phyloP scores from a whole-genome alignment of 164 flowering plant species.

The Vitis amurensis region DNA sequence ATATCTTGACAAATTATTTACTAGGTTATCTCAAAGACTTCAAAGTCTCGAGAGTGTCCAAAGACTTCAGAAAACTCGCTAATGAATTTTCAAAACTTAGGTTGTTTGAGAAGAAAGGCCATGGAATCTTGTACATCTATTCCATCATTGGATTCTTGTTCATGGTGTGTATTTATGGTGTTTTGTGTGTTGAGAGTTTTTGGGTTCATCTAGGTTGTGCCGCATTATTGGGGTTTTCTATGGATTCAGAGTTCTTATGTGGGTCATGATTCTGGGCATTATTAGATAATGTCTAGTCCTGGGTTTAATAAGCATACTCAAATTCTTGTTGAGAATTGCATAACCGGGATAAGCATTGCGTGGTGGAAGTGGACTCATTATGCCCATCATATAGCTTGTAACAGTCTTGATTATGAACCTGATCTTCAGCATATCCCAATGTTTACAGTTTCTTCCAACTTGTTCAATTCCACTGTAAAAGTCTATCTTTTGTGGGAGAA shows the following conservation, averaged over 20 bases:
- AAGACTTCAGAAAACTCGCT: conserved; percentile 14
- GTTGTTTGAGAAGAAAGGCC: conserved; percentile 16
- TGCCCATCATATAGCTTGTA: conserved; percentile 60
- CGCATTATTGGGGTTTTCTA: conserved; percentile 43
- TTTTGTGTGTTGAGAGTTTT: conserved; percentile 25
- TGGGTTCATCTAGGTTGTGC: conserved; percentile 43
- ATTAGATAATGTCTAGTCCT: conserved; percentile 38
- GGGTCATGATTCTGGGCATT: conserved; percentile 50
- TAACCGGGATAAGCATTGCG: conserved; percentile 44
- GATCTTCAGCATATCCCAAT: conserved; percentile 42
- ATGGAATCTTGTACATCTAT: not conserved
- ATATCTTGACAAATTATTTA: conserved; percentile 12
- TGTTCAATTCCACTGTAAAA: conserved; percentile 44
- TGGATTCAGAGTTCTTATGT: conserved; percentile 44
- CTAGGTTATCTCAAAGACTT: conserved; percentile 11
- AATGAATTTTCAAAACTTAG: conserved; percentile 13
- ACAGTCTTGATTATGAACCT: no score
- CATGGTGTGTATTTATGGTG: conserved; percentile 37
- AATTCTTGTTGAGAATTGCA: conserved; percentile 13
- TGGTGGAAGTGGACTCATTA: conserved; percentile 84
- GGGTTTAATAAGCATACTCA: conserved; percentile 36
- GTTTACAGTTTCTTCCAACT: conserved; percentile 50
- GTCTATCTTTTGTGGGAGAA: conserved; percentile 43
- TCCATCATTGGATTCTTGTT: conserved; percentile 17
- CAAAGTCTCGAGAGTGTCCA: conserved; percentile 12